Base-by-base conservation (phyloP, 1,284 basidiomycete genomes). In the Irpex lacteus region DNA sequence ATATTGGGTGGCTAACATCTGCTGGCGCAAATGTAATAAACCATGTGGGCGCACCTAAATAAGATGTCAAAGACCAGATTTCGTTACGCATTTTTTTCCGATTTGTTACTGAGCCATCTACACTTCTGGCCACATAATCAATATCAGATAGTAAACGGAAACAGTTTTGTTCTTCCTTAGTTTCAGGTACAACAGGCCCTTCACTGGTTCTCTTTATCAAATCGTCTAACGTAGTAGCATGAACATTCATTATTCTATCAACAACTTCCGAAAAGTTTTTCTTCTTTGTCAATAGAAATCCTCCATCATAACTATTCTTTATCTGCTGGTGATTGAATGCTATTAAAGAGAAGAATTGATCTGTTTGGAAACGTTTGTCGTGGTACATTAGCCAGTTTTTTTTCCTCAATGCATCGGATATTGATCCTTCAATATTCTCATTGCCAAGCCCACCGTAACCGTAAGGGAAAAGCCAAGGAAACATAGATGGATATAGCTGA, bases 401-500 rank as follows among this genome's bases (percentile, higher is more conserved):
- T 15, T 40, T 40, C 4, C 38, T 8, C 38, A 40, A 9, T 40
- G 38, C 38, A 40, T 40, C 38, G 7, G 13, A n/a, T 26, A 57
- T 44, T n/a, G 6, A 40, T 21, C 9, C 6, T 38, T n/a, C 15
- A 18, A 59, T 40, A 40, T 36, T 18, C 8, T 53, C 50, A 53
- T 70, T 65, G 5, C 73, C 73, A 54, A 77, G 61, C 8, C 76
- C 73, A 11, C 76, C 77, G 9, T 69, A 56, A 1, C 77, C 77
- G 73, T 74, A 78, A 4, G 76, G 77, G 65, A 77, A 79, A 2
- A 78, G 64, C 76, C 77, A 77, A 7, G 77, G 76, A 65, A 75
- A 76, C 70, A 75, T 72, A 37, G 72, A 65, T 1, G 76, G 72
- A 69, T 75, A 77, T 19, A 77, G 52, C 3, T 65, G 53, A 1